Evolutionary conservation across 2,329 filamentous ascomycete genomes (phyloP), one percentile per base, ranked within the genome.

Genomic region (Botrytis fragariae): DNA sequence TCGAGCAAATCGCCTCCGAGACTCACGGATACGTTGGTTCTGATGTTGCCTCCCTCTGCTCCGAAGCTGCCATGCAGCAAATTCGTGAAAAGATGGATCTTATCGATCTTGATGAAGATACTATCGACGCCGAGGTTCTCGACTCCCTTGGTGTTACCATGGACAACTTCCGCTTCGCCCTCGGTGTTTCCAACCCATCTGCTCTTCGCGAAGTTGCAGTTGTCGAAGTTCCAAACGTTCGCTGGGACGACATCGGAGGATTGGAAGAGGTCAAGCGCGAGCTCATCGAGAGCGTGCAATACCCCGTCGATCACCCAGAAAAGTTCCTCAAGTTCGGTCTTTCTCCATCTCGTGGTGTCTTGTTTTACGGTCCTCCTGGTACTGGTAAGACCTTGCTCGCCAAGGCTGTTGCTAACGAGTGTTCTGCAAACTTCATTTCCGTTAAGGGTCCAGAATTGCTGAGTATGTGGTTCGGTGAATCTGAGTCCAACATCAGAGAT

Each of bases 11-110:
- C 81, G 96, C 96, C 72, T 90, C 96, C 44, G 96, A 99, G 87
- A 99, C 96, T 64, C 96, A 99, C 87, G 96, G 96, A 86, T 99
- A 98, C 80, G 96, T 99, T 78, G 96, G 96, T 87, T 98, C 96
- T 45, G 96, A 99, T 91, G 88, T 99, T 83, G 96, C 96, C 74
- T 97, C 96, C 44, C 93, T 99, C 75, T 99, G 96, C 86, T 99
- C 96, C 10, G 96, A 99, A 85, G 96, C 96, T 82, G 96, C 96
- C 77, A 99, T 99, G 96, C 96, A 99, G 84, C 96, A 99, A 86
- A 99, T 99, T 84, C 95, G 96, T 86, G 96, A 99, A 86, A 99
- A 99, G 92, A 99, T 99, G 96, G 96, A 99, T 82, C 90, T 99
- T 77, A 99, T 99, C 79, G 96, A 99, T 84, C 89, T 99, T 48